Conservation (phyloP, 2,329 filamentous ascomycete species). For the Pseudopyrenochaeta lycopersici region DNA sequence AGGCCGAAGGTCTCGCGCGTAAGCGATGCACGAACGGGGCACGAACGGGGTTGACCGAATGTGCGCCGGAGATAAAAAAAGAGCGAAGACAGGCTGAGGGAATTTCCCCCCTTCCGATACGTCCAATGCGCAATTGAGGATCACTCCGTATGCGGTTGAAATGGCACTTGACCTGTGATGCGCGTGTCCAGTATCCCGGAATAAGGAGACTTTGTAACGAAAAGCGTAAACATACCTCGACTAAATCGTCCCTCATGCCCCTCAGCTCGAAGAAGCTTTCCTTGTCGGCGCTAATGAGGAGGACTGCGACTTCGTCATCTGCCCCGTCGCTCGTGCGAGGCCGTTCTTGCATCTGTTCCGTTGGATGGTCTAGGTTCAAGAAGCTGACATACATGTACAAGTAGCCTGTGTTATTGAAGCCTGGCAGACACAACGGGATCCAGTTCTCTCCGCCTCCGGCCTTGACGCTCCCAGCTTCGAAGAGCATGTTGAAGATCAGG, state of each 20-base stretch:
- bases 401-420: conserved; percentile 96
- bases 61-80: conserved; percentile 1
- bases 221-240: conserved; percentile 57
- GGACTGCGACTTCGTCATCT: conserved; percentile 83
- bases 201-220: conserved; percentile 24
- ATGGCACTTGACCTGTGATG: conserved; percentile 2
- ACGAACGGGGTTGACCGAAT: background rate
- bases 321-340: conserved; percentile 45
- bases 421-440: conserved; percentile 94
- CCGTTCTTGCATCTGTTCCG: conserved; percentile 53
- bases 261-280: conserved; percentile 93
- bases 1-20: background rate
- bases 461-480: conserved; percentile 91
- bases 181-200: conserved; percentile 3
- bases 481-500: conserved; percentile 99
- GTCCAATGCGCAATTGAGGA: background rate
- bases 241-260: conserved; percentile 70
- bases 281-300: conserved; percentile 91
- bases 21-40: background rate
- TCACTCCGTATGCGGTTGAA: background rate
- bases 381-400: conserved; percentile 99
- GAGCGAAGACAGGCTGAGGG: conserved; percentile 1
- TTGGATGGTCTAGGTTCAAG: conserved; percentile 68
- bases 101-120: conserved; percentile 5
- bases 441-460: conserved; percentile 95